Base-by-base conservation (phyloP, 1,284 basidiomycete genomes). In the Trichosporon ovoides region DNA sequence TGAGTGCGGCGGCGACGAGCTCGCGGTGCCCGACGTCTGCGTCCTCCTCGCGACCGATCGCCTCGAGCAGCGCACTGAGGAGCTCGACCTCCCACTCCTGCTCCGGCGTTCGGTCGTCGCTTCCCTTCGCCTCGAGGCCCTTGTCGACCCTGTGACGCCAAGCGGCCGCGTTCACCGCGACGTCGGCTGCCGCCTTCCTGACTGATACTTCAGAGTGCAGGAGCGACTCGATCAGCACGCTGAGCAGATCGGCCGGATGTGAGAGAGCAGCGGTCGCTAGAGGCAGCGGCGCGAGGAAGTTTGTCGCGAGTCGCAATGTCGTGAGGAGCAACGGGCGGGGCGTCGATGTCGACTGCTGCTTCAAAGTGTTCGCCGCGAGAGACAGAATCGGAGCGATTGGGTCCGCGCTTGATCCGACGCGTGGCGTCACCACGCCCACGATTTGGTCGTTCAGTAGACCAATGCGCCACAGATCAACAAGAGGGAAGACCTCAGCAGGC, bases 11-110 rank as follows among this genome's bases (percentile, higher is more conserved):
- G 10, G 87, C 85, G 1, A 88, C 89, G 0, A 84, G 81, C 46
- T 94, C 76, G 13, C 91, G 85, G 73, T 93, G 87, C 2, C 90
- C 85, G 63, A 88, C 84, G 70, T 91, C 91, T 73, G 91, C 88
- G 62, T 81, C 80, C 54, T 77, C 80, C 76, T 93, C 91, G 65
- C 81, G 81, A 52, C 81, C 80, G 37, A 93, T 74, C 9, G 86
- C 87, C 72, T 90, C 88, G 0, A 91, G 73, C 14, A 94, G 71
- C 0, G 88, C 91, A 66, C 85, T 89, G 3, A 87, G 78, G 18
- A 93, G 76, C 77, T 94, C 91, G 0, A 88, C 79, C 68, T 90
- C 85, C 89, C 89, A 93, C 54, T 92, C 89, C 33, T 82, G 86
- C 80, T 18, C 77, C 79, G 14, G 71, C 79, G 58, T 82, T 82